Evolutionary conservation across 2,329 filamentous ascomycete species (phyloP), one percentile per base, ranked within the genome.

Genomic region (Anisogramma anomala): DNA sequence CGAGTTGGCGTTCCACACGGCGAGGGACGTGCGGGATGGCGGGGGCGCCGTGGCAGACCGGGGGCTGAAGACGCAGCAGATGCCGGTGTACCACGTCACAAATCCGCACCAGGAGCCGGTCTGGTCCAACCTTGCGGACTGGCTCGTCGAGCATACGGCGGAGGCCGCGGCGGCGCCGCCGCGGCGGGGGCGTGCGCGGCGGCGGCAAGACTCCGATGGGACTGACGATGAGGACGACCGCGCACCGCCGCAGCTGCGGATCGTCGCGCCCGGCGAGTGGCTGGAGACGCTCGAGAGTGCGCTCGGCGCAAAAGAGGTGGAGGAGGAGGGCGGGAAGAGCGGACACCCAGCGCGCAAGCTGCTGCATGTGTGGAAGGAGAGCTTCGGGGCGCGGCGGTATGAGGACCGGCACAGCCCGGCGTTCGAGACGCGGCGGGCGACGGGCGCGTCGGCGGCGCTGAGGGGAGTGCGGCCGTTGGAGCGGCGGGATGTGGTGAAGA

Each of bases 281-380:
- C 49, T 69, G 3, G 30, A 48, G n/a, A 55, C 57, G 36, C 51
- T 72, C 36, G 58, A 65, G 42, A 38, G 43, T 3, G 47, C 54
- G 14, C 48, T 55, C 15, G 48, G n/a, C n/a, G n/a, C n/a, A n/a
- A n/a, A n/a, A n/a, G n/a, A n/a, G n/a, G n/a, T n/a, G n/a, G n/a
- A n/a, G n/a, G n/a, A n/a, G n/a, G n/a, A n/a, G n/a, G 51, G 14
- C 50, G 50, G 28, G 49, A 41, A 11, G 53, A 61, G 20, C n/a
- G n/a, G n/a, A n/a, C 63, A 72, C 52, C 64, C 66, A 0, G 52
- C 52, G 1, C 48, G 64, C 59, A 39, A 53, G 39, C 54, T 75
- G 33, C 49, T 74, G 22, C 65, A 64, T 4, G 53, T 70, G 25
- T 76, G 71, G 71, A 66, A 64, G 49, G 55, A 58, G 38, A 58